Evolutionary conservation across 2,329 filamentous ascomycete species (phyloP), one percentile per base, ranked within the genome.

Genomic region (Xylaria arbuscula): DNA sequence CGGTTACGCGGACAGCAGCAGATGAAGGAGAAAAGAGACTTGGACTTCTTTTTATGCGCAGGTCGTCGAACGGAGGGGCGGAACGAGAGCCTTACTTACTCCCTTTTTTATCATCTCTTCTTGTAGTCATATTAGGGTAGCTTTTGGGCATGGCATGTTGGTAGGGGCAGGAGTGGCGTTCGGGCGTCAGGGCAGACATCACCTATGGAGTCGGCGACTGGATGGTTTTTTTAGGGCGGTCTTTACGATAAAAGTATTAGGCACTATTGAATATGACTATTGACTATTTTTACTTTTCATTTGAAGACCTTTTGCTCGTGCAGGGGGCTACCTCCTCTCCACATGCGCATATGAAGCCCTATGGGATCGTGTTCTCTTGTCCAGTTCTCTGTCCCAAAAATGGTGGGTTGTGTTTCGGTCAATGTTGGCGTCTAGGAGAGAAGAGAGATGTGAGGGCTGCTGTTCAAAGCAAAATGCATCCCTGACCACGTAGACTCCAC

Each of bases 191-290:
- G 53, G 45, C 45, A 57, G 22, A 34, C 53, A 66, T 42, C 13
- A 50, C 42, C 17, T 50, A 34, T 15, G 40, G 42, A 61, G 36
- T 50, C 10, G 40, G 42, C 19, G 32, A 3, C n/a, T 17, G 66
- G 24, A 59, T 40, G 55, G 48, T 48, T 34, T 32, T 9, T 22
- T 61, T 48, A 22, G 15, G 66, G 50, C 34, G 19, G 65, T 28
- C 42, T 45, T 56, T 56, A 50, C 55, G 54, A 51, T 50, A 57
- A 59, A 58, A 64, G 42, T 40, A 61, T 17, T 50, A 45, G 60
- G 60, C 54, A 40, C 15, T 64, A 24, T 62, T 64, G 55, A 67
- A 67, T 67, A 67, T 45, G n/a, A 63, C 5, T 60, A 22, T 38
- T 19, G 9, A 34, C 28, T 1, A 22, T 22, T 7, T 51, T 10